Base-by-base conservation (phyloP, 352 stramenopile species). In the Hyaloperonospora brassicae region DNA sequence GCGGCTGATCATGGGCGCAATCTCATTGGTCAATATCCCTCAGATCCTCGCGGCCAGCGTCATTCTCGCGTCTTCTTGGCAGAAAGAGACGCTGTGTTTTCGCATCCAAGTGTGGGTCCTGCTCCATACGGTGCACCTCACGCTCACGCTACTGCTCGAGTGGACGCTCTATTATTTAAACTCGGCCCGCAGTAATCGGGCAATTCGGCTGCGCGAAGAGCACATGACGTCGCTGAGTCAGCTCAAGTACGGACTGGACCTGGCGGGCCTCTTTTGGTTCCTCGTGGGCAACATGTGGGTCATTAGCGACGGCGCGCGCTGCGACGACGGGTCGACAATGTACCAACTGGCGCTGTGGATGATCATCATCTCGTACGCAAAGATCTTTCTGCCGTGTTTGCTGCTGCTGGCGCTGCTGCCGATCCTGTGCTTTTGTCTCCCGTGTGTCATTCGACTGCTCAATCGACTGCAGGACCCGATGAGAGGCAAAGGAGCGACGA, bases 351-450 rank as follows among this genome's bases (percentile, higher is more conserved):
- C 80, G 61, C 72, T 97, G 36, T 94, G 84, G 65, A 94, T 96
- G 77, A 92, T 97, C 56, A 63, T 96, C 60, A 94, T 97, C 50
- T 84, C 86, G 24, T 97, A 97, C 68, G 73, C 84, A 57, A 95
- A 97, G 72, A 93, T 97, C 60, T 96, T 95, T 35, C 47, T 97
- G 59, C 90, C 90, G 1, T 97, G 90, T 47, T 77, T 97, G 49
- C 50, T 97, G 62, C 72, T 95, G 48, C 60, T 97, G 43, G 71
- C 89, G 47, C 69, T 96, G 52, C 67, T 97, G 50, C 90, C 90
- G 7, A 79, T 97, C 35, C 78, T 97, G 25, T 97, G 90, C 73
- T 97, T 97, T 68, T 97, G 90, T 66, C 72, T 97, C 25, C 89
- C 90, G 2, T 97, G 87, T 60, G 73, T 97, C 39, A 96, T 97